Base-by-base conservation (phyloP, 176 grass and related monocot genomes). In the Oryza australiensis region DNA sequence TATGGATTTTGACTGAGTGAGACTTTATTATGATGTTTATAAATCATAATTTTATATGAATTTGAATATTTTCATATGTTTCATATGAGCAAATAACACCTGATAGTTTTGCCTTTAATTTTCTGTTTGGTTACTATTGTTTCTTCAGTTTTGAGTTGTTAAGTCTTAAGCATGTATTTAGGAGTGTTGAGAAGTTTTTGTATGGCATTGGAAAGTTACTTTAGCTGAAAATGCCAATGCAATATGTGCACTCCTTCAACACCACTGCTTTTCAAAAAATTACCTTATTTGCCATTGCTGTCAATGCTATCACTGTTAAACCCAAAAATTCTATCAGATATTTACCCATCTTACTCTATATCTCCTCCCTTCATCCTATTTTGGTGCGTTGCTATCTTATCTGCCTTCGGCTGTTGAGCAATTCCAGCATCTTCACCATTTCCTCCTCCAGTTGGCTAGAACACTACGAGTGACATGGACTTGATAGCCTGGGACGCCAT, bases 101-200 rank as follows among this genome's bases (percentile, higher is more conserved):
- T 59, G 38, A 74, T 70, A 77, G 68, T 77, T 77, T 43, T 64
- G 76, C 51, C 20, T 55, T 76, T 27, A 8, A 33, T 43, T 81
- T 70, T 42, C 15, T 71, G 65, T 28, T 66, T 5, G 48, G n/a
- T 77, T 82, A 46, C 12, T 34, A 73, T 46, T 65, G 59, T 67
- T 72, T 66, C 49, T 28, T 64, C 65, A 72, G 49, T 68, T 68
- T 26, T 81, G 10, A 34, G 43, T 66, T 5, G 29, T 23, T 66
- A 41, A 55, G 20, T 55, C 22, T 55, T n/a, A 55, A 65, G 30
- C 48, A 33, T 41, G 26, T 77, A 65, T 55, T 51, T 70, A 26
- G 24, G 22, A 22, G 16, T 55, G 49, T 7, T 60, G 55, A 60
- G 9, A 60, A 60, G 7, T 60, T 60, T n/a, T 24, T 60, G n/a